phyloP scores from a whole-genome alignment of 306 rosid genomes.

The Sindora glabra region DNA sequence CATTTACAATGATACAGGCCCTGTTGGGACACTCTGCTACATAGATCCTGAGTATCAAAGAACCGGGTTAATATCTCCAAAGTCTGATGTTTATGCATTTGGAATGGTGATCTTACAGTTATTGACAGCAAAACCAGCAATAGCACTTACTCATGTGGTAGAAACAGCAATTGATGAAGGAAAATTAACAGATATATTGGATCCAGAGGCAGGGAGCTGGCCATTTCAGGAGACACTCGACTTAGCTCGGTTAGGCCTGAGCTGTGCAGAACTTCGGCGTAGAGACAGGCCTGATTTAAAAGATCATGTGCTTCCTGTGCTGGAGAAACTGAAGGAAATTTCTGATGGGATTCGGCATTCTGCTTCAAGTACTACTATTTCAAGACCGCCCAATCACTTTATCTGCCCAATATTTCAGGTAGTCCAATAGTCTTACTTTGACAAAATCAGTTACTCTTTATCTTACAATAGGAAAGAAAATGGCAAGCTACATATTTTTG shows the following conservation, averaged over 20 bases:
- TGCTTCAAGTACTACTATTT: slow-evolving; percentile 2
- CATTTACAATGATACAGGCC: slow-evolving; percentile 46
- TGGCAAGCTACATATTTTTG: not conserved
- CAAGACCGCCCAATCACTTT: slow-evolving; percentile 76
- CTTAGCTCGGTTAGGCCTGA: slow-evolving; percentile 63
- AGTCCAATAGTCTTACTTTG: slow-evolving; percentile 8
- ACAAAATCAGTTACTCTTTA: not conserved
- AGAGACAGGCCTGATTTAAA: slow-evolving; percentile 78
- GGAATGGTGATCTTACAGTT: slow-evolving; percentile 90
- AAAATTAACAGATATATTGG: slow-evolving; percentile 47
- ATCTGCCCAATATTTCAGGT: slow-evolving; percentile 93
- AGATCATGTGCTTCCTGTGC: slow-evolving; percentile 59
- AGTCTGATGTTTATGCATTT: slow-evolving; percentile 89
- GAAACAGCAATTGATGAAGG: slow-evolving; percentile 60
- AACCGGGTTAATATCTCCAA: slow-evolving; percentile 58
- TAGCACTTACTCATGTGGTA: slow-evolving; percentile 62
- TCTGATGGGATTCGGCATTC: slow-evolving; percentile 45
- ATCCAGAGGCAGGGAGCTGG: slow-evolving; percentile 77
- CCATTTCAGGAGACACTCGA: slow-evolving; percentile 67
- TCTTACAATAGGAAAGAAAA: not conserved
- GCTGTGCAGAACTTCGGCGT: slow-evolving; percentile 82
- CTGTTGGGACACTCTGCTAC: slow-evolving; percentile 84
- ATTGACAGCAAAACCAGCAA: slow-evolving; percentile 77
- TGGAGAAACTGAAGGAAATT: slow-evolving; percentile 58
- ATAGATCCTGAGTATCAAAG: slow-evolving; percentile 98